Percentiles rank a stretch among this genome's conserved stretches.
Evolutionary conservation across 148 eudicot genomes (phyloP).

Genomic region (Polygonum aviculare): DNA sequence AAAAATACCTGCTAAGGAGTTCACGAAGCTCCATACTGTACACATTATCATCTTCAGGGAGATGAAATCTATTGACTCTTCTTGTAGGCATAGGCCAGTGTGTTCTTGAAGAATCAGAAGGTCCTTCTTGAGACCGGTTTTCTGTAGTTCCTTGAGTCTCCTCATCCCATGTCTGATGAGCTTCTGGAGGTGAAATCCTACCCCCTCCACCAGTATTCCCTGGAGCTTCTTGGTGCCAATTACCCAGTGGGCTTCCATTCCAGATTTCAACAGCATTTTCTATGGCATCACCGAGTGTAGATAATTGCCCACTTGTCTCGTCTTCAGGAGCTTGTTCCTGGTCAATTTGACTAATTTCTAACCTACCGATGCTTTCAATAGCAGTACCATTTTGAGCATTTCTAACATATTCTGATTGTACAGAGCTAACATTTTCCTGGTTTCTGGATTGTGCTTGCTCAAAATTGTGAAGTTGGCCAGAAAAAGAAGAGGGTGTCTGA

Average conservation of each 20-base stretch:
- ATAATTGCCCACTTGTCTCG: constrained; percentile 36
- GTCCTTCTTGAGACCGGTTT: constrained; percentile 48
- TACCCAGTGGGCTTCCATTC: constrained; percentile 37
- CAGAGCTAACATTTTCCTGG: constrained; percentile 33
- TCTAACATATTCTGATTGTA: constrained; percentile 30
- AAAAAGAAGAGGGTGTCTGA: constrained; percentile 27
- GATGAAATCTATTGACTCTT: constrained; percentile 70
- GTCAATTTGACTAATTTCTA: constrained; percentile 30
- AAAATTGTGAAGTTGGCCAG: constrained; percentile 34
- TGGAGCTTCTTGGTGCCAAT: constrained; percentile 37
- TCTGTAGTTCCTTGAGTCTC: constrained; percentile 37
- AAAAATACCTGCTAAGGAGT: constrained; percentile 71
- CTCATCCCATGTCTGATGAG: constrained; percentile 47
- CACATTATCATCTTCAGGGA: constrained; percentile 89
- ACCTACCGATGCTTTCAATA: constrained; percentile 29
- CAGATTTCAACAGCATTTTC: constrained; percentile 31
- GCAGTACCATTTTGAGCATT: constrained; percentile 26
- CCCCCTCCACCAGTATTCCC: constrained; percentile 34
- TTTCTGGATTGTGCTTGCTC: constrained; percentile 31
- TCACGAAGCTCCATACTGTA: constrained; percentile 99
- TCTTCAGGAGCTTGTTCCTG: constrained; percentile 43
- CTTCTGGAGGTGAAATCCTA: constrained; percentile 19
- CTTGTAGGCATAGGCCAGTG: constrained; percentile 45
- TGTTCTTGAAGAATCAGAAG: constrained; percentile 54
- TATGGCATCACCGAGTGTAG: constrained; percentile 26